Evolutionary conservation across 2,329 filamentous ascomycete genomes (phyloP), one percentile per base, ranked within the genome.

Genomic region (Fusarium sp.): DNA sequence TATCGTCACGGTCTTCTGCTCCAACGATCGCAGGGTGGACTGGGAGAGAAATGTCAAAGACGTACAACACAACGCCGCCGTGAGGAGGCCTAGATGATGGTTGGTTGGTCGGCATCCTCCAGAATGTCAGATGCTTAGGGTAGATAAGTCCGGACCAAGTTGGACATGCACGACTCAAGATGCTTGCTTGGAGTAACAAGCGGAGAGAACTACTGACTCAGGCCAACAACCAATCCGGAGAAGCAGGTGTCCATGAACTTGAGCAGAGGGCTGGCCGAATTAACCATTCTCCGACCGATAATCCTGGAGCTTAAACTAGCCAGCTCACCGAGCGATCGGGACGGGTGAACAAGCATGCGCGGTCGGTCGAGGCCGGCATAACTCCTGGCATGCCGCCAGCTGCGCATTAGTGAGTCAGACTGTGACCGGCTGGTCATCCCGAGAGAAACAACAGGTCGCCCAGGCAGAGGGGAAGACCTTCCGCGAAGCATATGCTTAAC

Each of bases 201-300:
- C 31, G 34, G 44, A 34, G 39, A n/a, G 12, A 55, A 27, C 37
- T 44, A 28, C 65, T 60, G 60, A 65, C 47, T 66, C 57, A 36
- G 46, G 18, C 30, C 13, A 39, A 13, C 16, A 34, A n/a, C n/a
- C 28, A 53, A 40, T 18, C n/a, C n/a, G 36, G 46, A 27, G 43
- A 40, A 52, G 28, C 11, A 44, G 23, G 23, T 23, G 23, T 23
- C 23, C 23, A 23, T 23, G 23, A 23, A 23, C 23, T 23, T 23
- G 23, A 23, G 23, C 23, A 23, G 23, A 23, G 23, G 41, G 36
- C 16, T 48, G 46, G n/a, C 11, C n/a, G 34, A 48, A 30, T 28
- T 31, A 30, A 48, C 31, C 23, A 52, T 40, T 52, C 39, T 52
- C 65, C 56, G 61, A 31, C 11, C 30, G 51, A 51, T 59, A 51